These are phyloP conservation scores for Melastoma candidum DNA, from an alignment of 441 rosid species.

Conservation along the genomic window DNA sequence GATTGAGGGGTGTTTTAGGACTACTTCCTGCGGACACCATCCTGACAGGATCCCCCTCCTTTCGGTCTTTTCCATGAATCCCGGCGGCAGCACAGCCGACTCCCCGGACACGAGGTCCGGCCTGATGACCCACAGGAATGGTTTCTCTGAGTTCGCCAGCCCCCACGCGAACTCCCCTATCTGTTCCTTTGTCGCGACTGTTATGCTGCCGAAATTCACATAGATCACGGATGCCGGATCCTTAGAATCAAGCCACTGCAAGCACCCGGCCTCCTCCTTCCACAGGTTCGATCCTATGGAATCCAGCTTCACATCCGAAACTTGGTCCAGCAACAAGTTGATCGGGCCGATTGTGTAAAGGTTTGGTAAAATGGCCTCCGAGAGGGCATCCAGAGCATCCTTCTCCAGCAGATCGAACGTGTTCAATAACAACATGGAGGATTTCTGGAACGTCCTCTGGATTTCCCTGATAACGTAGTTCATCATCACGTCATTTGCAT, in stretches of 20 bases:
- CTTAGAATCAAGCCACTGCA: constrained; percentile 16
- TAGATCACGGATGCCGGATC: constrained; percentile 13
- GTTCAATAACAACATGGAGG: constrained; percentile 13
- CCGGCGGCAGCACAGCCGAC: constrained; percentile 6
- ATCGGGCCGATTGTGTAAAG: constrained; percentile 19
- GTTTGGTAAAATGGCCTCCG: not conserved
- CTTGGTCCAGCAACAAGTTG: constrained; percentile 1
- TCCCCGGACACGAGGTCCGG: constrained; percentile 15
- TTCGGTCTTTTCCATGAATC: constrained; percentile 5
- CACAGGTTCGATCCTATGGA: constrained; percentile 5
- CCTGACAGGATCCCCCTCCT: constrained; percentile 11
- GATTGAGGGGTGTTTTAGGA: constrained; percentile 15
- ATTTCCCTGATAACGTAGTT: constrained; percentile 3
- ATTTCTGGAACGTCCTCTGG: constrained; percentile 8
- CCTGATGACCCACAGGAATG: constrained; percentile 22
- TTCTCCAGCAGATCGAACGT: constrained; percentile 20
- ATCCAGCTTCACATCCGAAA: not conserved
- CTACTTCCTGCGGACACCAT: constrained; percentile 21
- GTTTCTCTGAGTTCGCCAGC: constrained; percentile 12
- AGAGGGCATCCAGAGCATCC: constrained; percentile 12
- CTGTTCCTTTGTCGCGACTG: constrained; percentile 6
- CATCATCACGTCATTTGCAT: constrained; percentile 12
- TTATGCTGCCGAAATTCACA: constrained; percentile 19
- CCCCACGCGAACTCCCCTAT: constrained; percentile 20
- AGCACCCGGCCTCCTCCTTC: constrained; percentile 17